Percentiles rank a stretch among this genome's conserved stretches.
Conservation (phyloP, 768 basidiomycete species). For the Lentinula detonsa region DNA sequence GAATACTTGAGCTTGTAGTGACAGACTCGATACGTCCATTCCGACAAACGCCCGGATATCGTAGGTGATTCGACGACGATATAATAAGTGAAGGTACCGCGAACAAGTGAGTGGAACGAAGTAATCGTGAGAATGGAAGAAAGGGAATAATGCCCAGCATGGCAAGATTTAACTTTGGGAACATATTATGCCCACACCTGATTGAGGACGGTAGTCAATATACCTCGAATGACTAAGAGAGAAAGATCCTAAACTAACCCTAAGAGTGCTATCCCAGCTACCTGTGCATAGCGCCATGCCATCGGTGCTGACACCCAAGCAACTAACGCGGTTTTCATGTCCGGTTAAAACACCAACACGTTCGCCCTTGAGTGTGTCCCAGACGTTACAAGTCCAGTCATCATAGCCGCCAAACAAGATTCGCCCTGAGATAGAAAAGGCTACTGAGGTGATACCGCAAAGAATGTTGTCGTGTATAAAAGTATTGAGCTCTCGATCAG, state of each 20-base stretch:
- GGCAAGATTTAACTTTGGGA: conserved; percentile 5
- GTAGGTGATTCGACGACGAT: conserved; percentile 46
- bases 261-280: conserved; percentile 95
- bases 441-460: conserved; percentile 98
- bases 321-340: conserved; percentile 97
- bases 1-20: conserved; percentile 41
- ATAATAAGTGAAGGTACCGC: conserved; percentile 25
- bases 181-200: conserved; percentile 81
- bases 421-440: conserved; percentile 96
- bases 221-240: conserved; percentile 7
- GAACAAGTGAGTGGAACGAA: conserved; percentile 13
- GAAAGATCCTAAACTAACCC: conserved; percentile 45
- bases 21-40: conserved; percentile 56
- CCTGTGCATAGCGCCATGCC: conserved; percentile 99
- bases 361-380: conserved; percentile 98
- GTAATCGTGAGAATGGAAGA: conserved; percentile 12
- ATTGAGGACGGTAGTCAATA: conserved; percentile 9
- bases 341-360: conserved; percentile 96
- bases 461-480: conserved; percentile 99
- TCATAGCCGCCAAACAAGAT: conserved; percentile 99
- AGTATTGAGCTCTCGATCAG: conserved; percentile 93
- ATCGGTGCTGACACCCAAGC: conserved; percentile 91
- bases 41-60: conserved; percentile 27
- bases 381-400: conserved; percentile 99
- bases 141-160: conserved; percentile 8